Evolutionary conservation across 306 rosid species (phyloP).

Genomic region (Lathyrus oleraceus): DNA sequence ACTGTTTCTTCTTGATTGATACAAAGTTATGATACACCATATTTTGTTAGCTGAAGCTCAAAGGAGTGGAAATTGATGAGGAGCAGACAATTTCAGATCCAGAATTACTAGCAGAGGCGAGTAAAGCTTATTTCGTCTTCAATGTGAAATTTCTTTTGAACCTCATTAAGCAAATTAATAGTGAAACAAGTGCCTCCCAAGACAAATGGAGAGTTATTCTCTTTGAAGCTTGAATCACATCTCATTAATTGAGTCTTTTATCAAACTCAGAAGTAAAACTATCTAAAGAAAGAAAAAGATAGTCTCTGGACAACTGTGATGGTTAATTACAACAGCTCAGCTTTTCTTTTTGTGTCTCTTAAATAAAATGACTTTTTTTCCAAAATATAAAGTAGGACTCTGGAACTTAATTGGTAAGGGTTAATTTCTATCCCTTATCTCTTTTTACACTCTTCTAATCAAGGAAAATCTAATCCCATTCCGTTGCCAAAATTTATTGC

Average conservation of each 20-base stretch:
- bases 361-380: neutral
- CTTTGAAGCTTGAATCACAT: slow-evolving; percentile 26
- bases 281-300: neutral
- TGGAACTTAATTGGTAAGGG: slow-evolving; percentile 6
- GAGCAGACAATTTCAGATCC: slow-evolving; percentile 82
- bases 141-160: neutral
- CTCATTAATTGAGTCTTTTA: neutral
- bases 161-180: slow-evolving; percentile 11
- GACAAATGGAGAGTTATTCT: neutral
- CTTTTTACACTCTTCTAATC: neutral
- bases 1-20: slow-evolving; percentile 17
- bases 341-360: neutral
- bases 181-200: neutral
- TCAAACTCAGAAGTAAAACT: neutral
- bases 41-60: slow-evolving; percentile 64
- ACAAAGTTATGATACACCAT: slow-evolving; percentile 13
- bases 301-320: neutral
- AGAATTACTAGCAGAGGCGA: slow-evolving; percentile 72
- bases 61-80: slow-evolving; percentile 77
- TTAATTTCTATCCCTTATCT: neutral
- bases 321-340: neutral
- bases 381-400: slow-evolving; percentile 6
- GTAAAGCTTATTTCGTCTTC: slow-evolving; percentile 16
- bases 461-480: slow-evolving; percentile 20
- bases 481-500: slow-evolving; percentile 34